Base-by-base conservation (phyloP, 257 asterid species). In the Solanum microdontum region DNA sequence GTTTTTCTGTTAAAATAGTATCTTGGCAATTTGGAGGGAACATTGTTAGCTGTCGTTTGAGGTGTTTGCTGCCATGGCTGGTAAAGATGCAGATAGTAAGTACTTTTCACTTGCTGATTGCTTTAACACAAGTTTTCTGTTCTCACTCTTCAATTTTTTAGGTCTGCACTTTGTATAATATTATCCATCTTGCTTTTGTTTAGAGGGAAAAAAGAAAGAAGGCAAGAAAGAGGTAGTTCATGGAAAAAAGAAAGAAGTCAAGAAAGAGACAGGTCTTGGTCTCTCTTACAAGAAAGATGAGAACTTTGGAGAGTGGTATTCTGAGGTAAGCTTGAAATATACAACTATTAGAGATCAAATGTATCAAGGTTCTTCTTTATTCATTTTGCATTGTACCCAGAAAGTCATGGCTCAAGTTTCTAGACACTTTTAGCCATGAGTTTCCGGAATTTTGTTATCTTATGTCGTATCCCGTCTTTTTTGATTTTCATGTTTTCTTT, bases 241-340 rank as follows among this genome's bases (percentile, higher is more conserved):
- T 5, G 98, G 99, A 7, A 76, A 76, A 40, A 76, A 76, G 83
- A 92, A 96, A 88, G 98, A 95, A 92, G 98, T 95, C 87, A 97
- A 97, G 89, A 97, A 97, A 77, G 99, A 97, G 95, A 97, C 99
- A 11, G 98, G 98, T 74, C 93, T 97, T 6, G 98, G 99, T 84
- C 97, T 97, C 79, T 91, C 99, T 76, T 77, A 89, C 89, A 97
- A 96, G 93, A 97, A 97, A 84, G 99, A 95, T 91, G 98, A 93
- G 24, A 97, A 96, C 89, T 97, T 97, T 75, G 99, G 99, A 66
- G 99, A 96, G 90, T 97, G 99, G 99, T 97, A 97, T 92, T 97
- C 99, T 33, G 99, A 97, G 99, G 99, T 97, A 90, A 66, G 58
- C 32, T 3, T n/a, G 84, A 64, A 32, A 23, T 72, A 28, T n/a